Percentiles rank a stretch among this genome's conserved stretches.
These are phyloP conservation scores for Trypanosoma conorhini DNA, from an alignment of 208 protist species.

Conservation along the genomic window DNA sequence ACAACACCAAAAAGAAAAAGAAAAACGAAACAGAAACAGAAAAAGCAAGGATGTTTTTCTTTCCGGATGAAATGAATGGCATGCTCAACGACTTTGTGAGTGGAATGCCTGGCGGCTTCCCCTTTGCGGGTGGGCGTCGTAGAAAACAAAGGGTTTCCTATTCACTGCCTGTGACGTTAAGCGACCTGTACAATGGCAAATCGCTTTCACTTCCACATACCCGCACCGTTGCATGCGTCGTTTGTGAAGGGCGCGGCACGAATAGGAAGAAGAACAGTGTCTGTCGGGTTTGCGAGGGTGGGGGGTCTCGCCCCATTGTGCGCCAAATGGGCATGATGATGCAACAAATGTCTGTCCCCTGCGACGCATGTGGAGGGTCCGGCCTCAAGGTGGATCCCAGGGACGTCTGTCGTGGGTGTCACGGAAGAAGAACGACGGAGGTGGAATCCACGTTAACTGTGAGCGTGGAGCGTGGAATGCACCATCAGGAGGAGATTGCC, in stretches of 20 bases:
- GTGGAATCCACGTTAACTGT: constrained; percentile 71
- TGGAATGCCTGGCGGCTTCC: constrained; percentile 16
- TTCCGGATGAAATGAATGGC: constrained; percentile 45
- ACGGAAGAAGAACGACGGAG: constrained; percentile 85
- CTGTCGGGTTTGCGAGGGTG: constrained; percentile 92
- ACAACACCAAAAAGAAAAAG: background rate
- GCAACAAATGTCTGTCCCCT: constrained; percentile 90
- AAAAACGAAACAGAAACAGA: background rate
- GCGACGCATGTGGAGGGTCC: constrained; percentile 89
- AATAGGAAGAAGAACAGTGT: constrained; percentile 33
- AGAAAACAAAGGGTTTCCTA: constrained; percentile 26
- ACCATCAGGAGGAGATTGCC: constrained; percentile 47
- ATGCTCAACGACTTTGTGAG: constrained; percentile 26
- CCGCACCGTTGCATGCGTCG: constrained; percentile 51
- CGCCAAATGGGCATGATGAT: constrained; percentile 97
- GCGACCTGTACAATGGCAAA: constrained; percentile 84
- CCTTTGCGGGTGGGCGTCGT: constrained; percentile 19
- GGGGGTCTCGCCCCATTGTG: constrained; percentile 83
- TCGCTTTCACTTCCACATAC: constrained; percentile 40
- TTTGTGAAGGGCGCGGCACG: constrained; percentile 65
- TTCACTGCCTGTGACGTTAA: constrained; percentile 63
- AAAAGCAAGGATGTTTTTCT: constrained; percentile 37
- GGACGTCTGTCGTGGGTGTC: constrained; percentile 92
- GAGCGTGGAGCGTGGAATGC: constrained; percentile 59
- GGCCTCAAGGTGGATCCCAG: constrained; percentile 82